These are phyloP conservation scores for Phaeosphaeriaceae sp. DNA, from an alignment of 2,329 filamentous ascomycete species.

Conservation along the genomic window DNA sequence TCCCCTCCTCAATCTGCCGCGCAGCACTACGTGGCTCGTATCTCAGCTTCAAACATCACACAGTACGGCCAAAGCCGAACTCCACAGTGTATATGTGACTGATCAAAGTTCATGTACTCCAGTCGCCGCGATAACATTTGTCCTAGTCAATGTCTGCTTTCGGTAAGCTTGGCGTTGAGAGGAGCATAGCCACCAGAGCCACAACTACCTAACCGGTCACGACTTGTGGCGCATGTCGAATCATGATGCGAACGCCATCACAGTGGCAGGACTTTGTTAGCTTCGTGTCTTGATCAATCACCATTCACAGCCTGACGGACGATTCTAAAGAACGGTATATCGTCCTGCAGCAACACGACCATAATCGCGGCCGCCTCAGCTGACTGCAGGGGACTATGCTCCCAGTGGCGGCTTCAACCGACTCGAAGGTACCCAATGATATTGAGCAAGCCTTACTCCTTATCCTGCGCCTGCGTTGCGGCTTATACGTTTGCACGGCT, in stretches of 20 bases:
- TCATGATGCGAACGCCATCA: neutral
- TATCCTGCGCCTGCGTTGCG: constrained; percentile 15
- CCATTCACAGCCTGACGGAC: neutral
- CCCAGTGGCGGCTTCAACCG: constrained; percentile 9
- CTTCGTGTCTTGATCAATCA: neutral
- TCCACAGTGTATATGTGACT: neutral
- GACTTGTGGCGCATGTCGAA: neutral
- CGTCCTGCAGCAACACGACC: neutral
- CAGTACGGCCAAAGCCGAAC: neutral
- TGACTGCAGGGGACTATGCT: constrained; percentile 12
- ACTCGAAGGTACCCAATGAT: constrained; percentile 15
- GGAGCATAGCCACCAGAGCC: neutral
- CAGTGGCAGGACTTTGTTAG: neutral
- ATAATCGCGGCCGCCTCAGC: constrained; percentile 4
- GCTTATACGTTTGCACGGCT: constrained; percentile 18
- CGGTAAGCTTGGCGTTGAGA: neutral
- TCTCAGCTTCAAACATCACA: neutral
- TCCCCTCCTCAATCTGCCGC: neutral
- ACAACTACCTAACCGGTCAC: neutral
- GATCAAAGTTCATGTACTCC: neutral
- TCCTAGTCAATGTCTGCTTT: neutral
- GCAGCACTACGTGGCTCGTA: constrained; percentile 9
- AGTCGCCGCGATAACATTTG: neutral
- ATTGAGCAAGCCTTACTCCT: constrained; percentile 1
- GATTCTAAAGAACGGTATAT: neutral